Evolutionary conservation across 345 rosid genomes (phyloP).

Genomic region (Reutealis trisperma): DNA sequence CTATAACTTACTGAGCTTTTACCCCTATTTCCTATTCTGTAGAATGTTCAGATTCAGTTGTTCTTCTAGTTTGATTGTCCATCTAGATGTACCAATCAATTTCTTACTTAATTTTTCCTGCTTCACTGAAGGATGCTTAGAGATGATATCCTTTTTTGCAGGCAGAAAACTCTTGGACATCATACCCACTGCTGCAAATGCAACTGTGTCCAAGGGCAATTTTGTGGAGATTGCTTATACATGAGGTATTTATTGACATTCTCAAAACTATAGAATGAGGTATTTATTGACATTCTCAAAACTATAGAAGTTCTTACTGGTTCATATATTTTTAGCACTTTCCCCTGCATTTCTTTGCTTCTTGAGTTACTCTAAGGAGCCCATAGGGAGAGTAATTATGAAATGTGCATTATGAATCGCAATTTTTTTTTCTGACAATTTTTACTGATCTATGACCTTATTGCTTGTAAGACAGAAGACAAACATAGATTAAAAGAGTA

Average conservation of each 20-base stretch:
- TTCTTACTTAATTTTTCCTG: not conserved
- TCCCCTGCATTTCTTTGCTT: not conserved
- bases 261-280: conserved; percentile 19
- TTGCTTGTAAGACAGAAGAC: not conserved
- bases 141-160: conserved; percentile 19
- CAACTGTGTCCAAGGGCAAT: conserved; percentile 34
- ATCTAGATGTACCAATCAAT: not conserved
- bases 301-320: not conserved
- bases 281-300: not conserved
- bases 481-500: not conserved
- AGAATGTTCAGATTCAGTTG: not conserved
- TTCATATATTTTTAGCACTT: not conserved
- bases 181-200: conserved; percentile 40
- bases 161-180: conserved; percentile 38
- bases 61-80: not conserved
- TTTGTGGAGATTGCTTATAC: conserved; percentile 46
- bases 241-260: conserved; percentile 26
- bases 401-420: not conserved
- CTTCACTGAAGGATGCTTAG: conserved; percentile 10
- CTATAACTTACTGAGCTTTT: not conserved
- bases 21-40: not conserved
- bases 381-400: not conserved
- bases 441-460: not conserved
- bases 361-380: not conserved
- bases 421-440: not conserved